Evolutionary conservation across 352 stramenopile species (phyloP), one percentile per base, ranked within the genome.

Genomic region (Pelagophyceae sp.): DNA sequence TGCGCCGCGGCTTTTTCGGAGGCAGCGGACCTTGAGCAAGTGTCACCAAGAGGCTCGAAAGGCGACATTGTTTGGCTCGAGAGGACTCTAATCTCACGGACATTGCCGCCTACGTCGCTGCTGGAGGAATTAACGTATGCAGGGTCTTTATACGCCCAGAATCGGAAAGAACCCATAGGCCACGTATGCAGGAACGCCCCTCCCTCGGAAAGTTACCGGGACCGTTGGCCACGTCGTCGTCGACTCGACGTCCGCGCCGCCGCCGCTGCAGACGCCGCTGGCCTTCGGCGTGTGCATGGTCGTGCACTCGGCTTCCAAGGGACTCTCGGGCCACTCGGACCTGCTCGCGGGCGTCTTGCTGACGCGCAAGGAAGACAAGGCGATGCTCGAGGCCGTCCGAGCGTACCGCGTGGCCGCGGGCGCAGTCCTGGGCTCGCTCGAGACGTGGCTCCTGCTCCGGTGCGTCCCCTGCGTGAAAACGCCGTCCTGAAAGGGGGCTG

Each of bases 181-280:
- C n/a, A n/a, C n/a, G n/a, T n/a, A n/a, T n/a, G n/a, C n/a, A n/a
- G n/a, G n/a, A n/a, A n/a, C n/a, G n/a, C n/a, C n/a, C 23, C 45
- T 54, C 11, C 11, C 45, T 23, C 11, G 45, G 45, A 11, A 54
- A 54, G 45, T 3, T 3, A 31, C 15, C 29, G 2, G n/a, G 61
- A n/a, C 88, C 6, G 88, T 94, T 78, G 76, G 77, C 0, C 45
- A 80, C 38, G 78, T 76, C 51, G 90, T 88, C 32, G 88, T 95
- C 31, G 91, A 96, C 83, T 93, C 93, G 81, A 95, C 90, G 25
- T 92, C 94, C 87, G 91, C 94, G 84, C 93, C 89, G 38, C 90
- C 90, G 17, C 88, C 93, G 38, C 80, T 94, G 38, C 89, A 94
- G 81, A 92, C 92, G 79, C 90, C 90, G 29, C 81, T 96, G 5